phyloP scores from a whole-genome alignment of 352 stramenopile species.

The Pythium periplocum region DNA sequence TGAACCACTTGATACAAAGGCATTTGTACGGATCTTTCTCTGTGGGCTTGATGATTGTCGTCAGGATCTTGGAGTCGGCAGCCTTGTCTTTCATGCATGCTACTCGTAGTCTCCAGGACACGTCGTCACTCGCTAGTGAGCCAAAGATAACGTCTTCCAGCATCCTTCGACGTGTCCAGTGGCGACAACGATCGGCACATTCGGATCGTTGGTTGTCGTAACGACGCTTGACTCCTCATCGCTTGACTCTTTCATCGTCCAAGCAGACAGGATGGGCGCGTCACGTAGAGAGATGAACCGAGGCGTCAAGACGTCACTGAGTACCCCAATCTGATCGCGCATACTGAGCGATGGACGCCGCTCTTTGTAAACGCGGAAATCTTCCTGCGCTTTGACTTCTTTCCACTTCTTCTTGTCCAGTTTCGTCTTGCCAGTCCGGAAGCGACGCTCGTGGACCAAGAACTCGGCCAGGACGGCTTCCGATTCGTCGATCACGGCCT shows the following conservation, averaged over 20 bases:
- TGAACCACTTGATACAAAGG: constrained; percentile 54
- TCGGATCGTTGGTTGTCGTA: constrained; percentile 9
- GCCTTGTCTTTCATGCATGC: constrained; percentile 46
- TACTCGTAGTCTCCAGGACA: constrained; percentile 35
- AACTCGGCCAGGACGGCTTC: constrained; percentile 36
- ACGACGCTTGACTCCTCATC: constrained; percentile 14
- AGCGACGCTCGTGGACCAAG: constrained; percentile 34
- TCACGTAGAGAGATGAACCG: no score
- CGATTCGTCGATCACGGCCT: constrained; percentile 26
- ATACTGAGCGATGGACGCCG: background rate
- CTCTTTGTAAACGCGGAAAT: constrained; percentile 27
- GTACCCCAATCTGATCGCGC: no score
- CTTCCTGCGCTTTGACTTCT: constrained; percentile 21
- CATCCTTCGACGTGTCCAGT: constrained; percentile 36
- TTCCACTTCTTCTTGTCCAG: constrained; percentile 32
- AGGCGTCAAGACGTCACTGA: no score
- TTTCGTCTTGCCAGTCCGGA: constrained; percentile 14
- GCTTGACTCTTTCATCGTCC: background rate
- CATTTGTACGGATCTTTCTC: constrained; percentile 36
- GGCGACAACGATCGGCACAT: constrained; percentile 35
- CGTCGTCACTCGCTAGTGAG: constrained; percentile 34
- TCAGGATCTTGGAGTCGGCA: constrained; percentile 36
- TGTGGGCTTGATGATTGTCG: constrained; percentile 26
- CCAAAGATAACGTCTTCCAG: constrained; percentile 53
- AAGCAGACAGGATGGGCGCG: no score